Evolutionary conservation across 352 stramenopile genomes (phyloP), one percentile per base, ranked within the genome.

Genomic region (Phytophthora hybrid): DNA sequence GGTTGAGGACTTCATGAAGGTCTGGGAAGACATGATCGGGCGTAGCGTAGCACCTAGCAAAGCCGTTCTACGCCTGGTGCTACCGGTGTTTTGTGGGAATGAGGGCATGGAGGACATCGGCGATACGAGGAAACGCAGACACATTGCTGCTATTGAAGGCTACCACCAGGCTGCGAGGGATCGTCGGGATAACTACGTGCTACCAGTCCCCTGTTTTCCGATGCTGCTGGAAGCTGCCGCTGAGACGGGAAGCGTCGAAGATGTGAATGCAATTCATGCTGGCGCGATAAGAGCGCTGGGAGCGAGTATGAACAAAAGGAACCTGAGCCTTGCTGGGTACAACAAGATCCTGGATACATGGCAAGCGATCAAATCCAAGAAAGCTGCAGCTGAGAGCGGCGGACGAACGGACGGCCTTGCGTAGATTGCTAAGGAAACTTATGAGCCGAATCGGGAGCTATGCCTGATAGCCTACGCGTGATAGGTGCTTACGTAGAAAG

Each of bases 1-100:
- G 23, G 71, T 51, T 0, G 59, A 74, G 18, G 80, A 85, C 21
- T 84, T 90, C 51, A 78, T 80, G 18, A 19, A 52, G 29, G 62
- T 92, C 13, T 87, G 80, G 65, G 55, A 82, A 19, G 77, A 84
- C 26, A 91, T 92, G 76, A 37, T 21, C 3, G 56, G 64, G 34
- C 80, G 79, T 21, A 74, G 53, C 13, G 68, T 91, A 32, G 23
- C 34, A 7, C 70, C 84, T 1, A 88, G 64, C n/a, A 85, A 81
- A 32, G 53, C 72, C 8, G 51, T 76, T 10, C 47, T 87, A 55
- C 80, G 74, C 13, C 26, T 87, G 46, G 59, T 76, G 23, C 78
- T 74, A 59, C 69, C 80, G 23, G 49, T 59, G 11, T 58, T 89
- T 16, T 80, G 69, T 23, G 44, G 10, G 11, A 63, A 77, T 2